Conservation (phyloP, 1,284 basidiomycete species). For the Leccinum fallax region DNA sequence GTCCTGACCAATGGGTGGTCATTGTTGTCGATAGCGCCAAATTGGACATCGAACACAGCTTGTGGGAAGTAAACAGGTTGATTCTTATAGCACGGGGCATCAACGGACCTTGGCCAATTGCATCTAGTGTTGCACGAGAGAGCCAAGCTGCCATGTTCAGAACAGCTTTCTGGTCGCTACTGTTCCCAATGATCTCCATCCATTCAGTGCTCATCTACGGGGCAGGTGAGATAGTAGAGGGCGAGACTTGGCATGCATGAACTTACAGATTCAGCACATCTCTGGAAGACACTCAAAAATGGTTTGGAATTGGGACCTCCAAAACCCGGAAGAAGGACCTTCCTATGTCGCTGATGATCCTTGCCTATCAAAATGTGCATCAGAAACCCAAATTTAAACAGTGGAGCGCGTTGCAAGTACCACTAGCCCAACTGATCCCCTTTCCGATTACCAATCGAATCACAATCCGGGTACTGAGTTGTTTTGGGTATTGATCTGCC, state of each 20-base stretch:
- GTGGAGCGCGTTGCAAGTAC: constrained; percentile 24
- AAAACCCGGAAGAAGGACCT: constrained; percentile 47
- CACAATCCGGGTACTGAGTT: constrained; percentile 34
- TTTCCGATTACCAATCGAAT: constrained; percentile 35
- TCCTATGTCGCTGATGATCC: constrained; percentile 46
- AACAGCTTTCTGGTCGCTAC: constrained; percentile 33
- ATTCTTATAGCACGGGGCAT: background rate
- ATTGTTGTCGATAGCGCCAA: constrained; percentile 38
- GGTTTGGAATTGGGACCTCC: constrained; percentile 41
- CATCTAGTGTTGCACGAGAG: constrained; percentile 46
- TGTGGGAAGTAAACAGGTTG: background rate
- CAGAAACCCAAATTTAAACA: background rate
- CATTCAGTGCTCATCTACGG: constrained; percentile 47
- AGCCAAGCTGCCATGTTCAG: constrained; percentile 45
- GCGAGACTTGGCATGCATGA: background rate
- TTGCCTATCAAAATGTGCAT: constrained; percentile 36
- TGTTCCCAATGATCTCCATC: constrained; percentile 42
- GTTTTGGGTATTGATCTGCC: constrained; percentile 43
- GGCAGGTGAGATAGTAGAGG: constrained; percentile 1
- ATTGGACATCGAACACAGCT: constrained; percentile 47
- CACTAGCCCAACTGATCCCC: constrained; percentile 44
- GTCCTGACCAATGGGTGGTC: constrained; percentile 39
- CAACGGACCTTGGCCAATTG: constrained; percentile 38
- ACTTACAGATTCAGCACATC: constrained; percentile 29
- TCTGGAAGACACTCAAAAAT: constrained; percentile 40